Evolutionary conservation across 257 asterid species (phyloP).

Genomic region (Fraxinus quadrangulata): DNA sequence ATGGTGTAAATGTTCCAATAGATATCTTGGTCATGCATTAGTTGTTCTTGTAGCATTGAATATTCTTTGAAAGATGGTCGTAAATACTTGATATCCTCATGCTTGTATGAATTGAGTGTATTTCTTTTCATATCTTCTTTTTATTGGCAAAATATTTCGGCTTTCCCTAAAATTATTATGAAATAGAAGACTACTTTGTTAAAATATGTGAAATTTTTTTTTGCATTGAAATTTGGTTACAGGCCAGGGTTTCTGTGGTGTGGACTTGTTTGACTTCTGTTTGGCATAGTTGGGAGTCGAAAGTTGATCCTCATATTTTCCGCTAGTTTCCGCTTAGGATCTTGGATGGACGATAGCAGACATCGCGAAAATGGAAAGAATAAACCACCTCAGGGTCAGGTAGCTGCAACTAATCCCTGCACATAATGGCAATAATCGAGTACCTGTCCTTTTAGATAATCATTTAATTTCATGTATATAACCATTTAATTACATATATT

Average conservation of each 20-base stretch:
- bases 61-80: constrained; percentile 3
- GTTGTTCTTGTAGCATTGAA: constrained; percentile 8
- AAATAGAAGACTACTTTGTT: neutral
- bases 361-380: constrained; percentile 87
- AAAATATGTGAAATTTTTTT: neutral
- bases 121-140: neutral
- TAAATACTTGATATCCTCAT: constrained; percentile 12
- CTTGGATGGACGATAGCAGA: constrained; percentile 71
- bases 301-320: constrained; percentile 21
- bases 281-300: constrained; percentile 9
- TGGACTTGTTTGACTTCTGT: constrained; percentile 26
- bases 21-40: neutral
- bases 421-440: neutral
- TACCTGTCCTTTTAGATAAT: neutral
- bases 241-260: constrained; percentile 3
- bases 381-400: constrained; percentile 88
- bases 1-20: neutral
- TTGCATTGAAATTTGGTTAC: neutral
- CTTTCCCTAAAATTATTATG: neutral
- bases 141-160: neutral
- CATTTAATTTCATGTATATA: too few species aligned
- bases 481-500: too few species aligned
- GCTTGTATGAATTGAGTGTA: constrained; percentile 1
- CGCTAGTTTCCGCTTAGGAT: constrained; percentile 22
- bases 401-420: constrained; percentile 24